phyloP scores from a whole-genome alignment of 208 protist genomes.

The Acanthamoeba sp. region DNA sequence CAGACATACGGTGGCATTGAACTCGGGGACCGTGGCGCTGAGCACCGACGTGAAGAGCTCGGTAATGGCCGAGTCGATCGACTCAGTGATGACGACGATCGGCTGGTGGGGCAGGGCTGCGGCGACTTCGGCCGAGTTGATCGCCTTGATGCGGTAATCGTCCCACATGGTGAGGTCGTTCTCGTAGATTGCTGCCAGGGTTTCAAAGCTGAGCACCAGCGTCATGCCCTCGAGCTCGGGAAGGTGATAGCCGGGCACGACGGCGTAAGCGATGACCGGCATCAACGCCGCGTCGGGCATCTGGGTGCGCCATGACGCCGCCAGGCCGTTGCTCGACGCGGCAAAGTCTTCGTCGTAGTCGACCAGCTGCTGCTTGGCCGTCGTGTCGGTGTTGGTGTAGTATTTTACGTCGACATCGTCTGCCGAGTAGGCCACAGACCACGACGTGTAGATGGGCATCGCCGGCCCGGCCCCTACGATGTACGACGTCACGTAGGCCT shows the following conservation, averaged over 20 bases:
- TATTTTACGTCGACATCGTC: not conserved
- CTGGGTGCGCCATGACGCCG: not conserved
- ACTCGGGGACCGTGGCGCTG: not conserved
- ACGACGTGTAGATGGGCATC: not conserved
- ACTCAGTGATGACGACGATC: slow-evolving; percentile 2
- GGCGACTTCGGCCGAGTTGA: not conserved
- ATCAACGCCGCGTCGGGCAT: not conserved
- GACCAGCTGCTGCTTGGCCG: not conserved
- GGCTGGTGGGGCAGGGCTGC: not conserved
- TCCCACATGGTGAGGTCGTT: not conserved
- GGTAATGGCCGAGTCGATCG: not conserved
- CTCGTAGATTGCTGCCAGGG: not conserved
- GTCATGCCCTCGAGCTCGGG: not conserved
- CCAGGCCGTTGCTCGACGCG: not conserved
- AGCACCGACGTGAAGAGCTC: not conserved
- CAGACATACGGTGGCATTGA: not conserved
- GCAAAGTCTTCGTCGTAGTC: not conserved
- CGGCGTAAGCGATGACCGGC: slow-evolving; percentile 19
- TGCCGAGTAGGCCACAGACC: not conserved
- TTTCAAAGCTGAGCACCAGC: not conserved
- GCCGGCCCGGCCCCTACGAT: not conserved
- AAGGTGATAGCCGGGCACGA: not conserved
- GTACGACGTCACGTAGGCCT: not conserved
- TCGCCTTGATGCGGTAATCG: not conserved
- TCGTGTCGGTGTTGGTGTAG: not conserved